Percentiles rank a stretch among this genome's conserved stretches.
Conservation (phyloP, 2,329 filamentous ascomycete genomes). For the Lecanicillium sp. region DNA sequence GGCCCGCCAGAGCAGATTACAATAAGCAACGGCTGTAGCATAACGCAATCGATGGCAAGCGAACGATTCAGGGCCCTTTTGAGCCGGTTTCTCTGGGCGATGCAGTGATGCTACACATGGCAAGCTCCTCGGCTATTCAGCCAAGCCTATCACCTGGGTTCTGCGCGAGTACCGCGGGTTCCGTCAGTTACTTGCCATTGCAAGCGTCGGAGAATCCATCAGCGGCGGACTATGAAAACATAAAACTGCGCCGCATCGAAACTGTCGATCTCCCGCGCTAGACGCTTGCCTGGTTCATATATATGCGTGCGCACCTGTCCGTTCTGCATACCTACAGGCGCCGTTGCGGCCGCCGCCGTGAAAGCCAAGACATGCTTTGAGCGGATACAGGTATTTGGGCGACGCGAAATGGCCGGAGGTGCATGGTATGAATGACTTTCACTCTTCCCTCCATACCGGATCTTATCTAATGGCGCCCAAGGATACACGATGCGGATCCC, state of each 20-base stretch:
- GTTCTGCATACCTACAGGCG: conserved; percentile 35
- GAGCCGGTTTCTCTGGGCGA: neutral
- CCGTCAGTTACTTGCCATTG: neutral
- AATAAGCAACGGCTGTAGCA: neutral
- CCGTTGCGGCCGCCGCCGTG: conserved; percentile 40
- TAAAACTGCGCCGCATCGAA: too few relatives aligned
- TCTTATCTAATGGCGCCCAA: conserved; percentile 18
- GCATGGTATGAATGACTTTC: conserved; percentile 32
- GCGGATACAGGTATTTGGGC: conserved; percentile 36
- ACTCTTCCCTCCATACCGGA: neutral
- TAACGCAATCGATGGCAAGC: conserved; percentile 1
- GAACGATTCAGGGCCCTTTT: neutral
- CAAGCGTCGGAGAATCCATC: too few relatives aligned
- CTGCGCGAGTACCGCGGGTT: conserved; percentile 7
- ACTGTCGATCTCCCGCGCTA: neutral
- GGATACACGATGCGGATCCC: conserved; percentile 46
- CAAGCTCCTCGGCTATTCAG: conserved; percentile 2
- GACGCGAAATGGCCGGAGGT: conserved; percentile 36
- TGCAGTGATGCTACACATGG: conserved; percentile 12
- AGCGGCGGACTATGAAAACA: too few relatives aligned
- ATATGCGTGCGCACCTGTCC: too few relatives aligned
- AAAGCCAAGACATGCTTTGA: conserved; percentile 39
- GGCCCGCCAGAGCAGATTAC: neutral
- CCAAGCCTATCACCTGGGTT: neutral
- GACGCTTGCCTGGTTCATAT: neutral